Evolutionary conservation across 306 rosid genomes (phyloP), one percentile per base, ranked within the genome.

Genomic region (Quercus mongolica): DNA sequence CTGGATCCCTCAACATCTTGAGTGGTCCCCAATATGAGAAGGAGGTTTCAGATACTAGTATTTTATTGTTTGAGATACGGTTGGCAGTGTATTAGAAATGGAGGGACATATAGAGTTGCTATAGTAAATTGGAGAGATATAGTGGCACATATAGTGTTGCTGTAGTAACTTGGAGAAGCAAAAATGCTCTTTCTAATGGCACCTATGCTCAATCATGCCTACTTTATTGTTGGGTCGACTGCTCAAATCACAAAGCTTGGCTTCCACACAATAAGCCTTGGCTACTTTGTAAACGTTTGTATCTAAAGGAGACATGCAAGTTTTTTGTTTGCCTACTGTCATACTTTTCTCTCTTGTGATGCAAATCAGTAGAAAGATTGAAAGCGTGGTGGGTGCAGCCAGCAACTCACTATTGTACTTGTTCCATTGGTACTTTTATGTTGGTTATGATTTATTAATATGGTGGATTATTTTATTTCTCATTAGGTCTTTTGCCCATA

Each of bases 401-500:
- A 65, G 21, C 71, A 68, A 19, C 52, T 68, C 70, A 33, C 19
- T 74, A 61, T 23, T 52, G 30, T 31, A 58, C 71, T 17, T 72
- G 71, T 46, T 77, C 67, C 52, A 38, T 67, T 3, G n/a, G 41
- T 56, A 77, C 44, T 79, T 44, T 74, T 25, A 67, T 67, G 14
- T 61, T 78, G 76, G 20, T 74, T 74, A 49, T 80, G 44, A 75
- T 56, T 31, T 56, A 26, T 86, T 82, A 69, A 74, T 56, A 76
- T 69, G 59, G 70, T 72, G 54, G 58, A 74, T 76, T 80, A 61
- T 81, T 75, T 76, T 80, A 61, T 81, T 75, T 81, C 70, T 85
- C 55, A 49, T 56, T 74, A 94, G 99, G 98, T 71, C 80, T 94
- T 77, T 83, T 94, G 79, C 99, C 99, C 62, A 87, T 91, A 75